Base-by-base conservation (phyloP, 1,284 basidiomycete species). In the Baeospora myosura region DNA sequence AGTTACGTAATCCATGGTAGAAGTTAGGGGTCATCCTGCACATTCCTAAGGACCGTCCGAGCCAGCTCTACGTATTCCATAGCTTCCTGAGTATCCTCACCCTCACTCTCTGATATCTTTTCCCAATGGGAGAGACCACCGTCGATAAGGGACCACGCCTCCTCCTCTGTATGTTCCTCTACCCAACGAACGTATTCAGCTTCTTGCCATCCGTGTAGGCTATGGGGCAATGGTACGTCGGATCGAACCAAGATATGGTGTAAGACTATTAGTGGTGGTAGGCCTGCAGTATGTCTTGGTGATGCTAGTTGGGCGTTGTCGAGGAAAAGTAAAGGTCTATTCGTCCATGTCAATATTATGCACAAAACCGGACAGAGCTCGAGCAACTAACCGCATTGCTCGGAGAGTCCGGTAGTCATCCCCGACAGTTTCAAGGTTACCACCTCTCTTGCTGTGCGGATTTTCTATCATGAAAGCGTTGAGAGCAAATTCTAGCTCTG, bases 181-280 rank as follows among this genome's bases (percentile, higher is more conserved):
- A 90, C 74, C 86, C 87, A 93, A 33, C 83, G 76, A 32, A 91
- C 87, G 57, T 96, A 97, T 64, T 96, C 92, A 6, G 82, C 76
- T 58, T 95, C 89, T 45, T 88, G 84, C 93, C 93, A 96, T 0
- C 86, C 83, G 55, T 95, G 89, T 38, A 91, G 62, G 38, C 78
- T 72, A 59, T 96, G 90, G 5, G 93, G 92, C 22, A 97, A 70
- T 2, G 81, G 76, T 34, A 95, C 70, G 0, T 88, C 81, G 2
- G 88, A 89, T 11, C 90, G 81, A n/a, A 94, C 89, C 26, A 96
- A 71, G 50, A 95, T 85, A 54, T 96, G 91, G 55, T 96, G 92
- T 11, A 95, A 66, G 5, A 96, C 82, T 47, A 94, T 78, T 16
- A 95, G 68, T 0, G 88, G 78, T 1, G 90, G 81, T 16, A 96